Base-by-base conservation (phyloP, 768 basidiomycete genomes). In the Suillus fuscotomentosus region DNA sequence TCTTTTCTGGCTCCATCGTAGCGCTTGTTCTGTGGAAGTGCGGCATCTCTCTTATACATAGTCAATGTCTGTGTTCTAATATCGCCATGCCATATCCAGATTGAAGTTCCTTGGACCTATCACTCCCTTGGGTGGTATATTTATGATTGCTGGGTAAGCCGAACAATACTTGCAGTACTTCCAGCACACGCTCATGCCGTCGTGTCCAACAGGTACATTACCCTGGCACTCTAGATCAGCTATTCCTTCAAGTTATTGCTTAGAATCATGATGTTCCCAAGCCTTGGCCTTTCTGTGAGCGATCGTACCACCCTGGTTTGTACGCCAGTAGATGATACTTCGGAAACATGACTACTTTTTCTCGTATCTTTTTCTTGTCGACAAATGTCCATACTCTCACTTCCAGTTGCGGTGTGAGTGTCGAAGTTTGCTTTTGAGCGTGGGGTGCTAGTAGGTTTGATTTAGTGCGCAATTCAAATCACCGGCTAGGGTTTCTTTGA, bases 71-170 rank as follows among this genome's bases (percentile, higher is more conserved):
- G 34, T 57, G n/a, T 36, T 54, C 9, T 61, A 31, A 60, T 42
- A 42, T 68, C 56, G 67, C 24, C 17, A 63, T 61, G 59, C 39
- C 20, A 20, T 22, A 56, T 57, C 39, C 66, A 84, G 82, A 45
- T 72, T 85, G 66, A 83, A 73, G 66, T 78, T 82, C 65, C 67
- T 90, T 27, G 90, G 88, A 0, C 88, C 88, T 9, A 75, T 88
- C 59, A 91, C 89, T 36, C 90, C 90, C 0, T 68, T 91, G 9
- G 90, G 89, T 2, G 90, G 85, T 3, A 62, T 82, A 22, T 60
- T 85, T 1, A 86, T 88, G 86, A 88, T 90, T 68, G 84, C 85
- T 39, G 90, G 90, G 88, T 90, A 70, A 77, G 86, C 66, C 31
- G 43, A 42, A 56, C 59, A 41, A 34, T 41, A 51, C 11, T n/a